Evolutionary conservation across 2,329 filamentous ascomycete species (phyloP).

Genomic region (Phyllosticta citrichinensis): DNA sequence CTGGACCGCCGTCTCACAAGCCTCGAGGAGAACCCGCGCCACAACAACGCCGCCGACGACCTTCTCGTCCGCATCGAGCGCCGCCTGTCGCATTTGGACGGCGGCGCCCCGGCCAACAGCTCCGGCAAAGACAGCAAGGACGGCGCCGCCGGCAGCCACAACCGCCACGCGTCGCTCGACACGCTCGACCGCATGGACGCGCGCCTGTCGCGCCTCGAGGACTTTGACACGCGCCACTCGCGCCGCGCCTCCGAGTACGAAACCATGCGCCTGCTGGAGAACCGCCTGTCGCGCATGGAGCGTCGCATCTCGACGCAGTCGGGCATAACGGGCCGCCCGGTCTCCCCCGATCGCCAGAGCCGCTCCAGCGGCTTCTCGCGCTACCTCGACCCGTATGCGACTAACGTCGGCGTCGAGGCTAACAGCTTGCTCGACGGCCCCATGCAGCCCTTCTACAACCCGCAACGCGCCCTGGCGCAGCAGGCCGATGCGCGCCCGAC

Average conservation of each 20-base stretch:
- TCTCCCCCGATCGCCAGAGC: not conserved
- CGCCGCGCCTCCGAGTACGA: slow-evolving; percentile 1
- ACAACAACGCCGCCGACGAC: not conserved
- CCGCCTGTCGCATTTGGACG: slow-evolving; percentile 3
- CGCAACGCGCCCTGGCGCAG: not conserved
- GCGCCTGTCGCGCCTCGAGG: slow-evolving; percentile 5
- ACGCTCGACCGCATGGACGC: slow-evolving; percentile 10
- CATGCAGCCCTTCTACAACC: not conserved
- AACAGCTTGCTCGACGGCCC: not conserved
- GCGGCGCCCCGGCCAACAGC: not conserved
- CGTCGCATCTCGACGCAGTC: not conserved
- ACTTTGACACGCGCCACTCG: not conserved
- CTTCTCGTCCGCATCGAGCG: slow-evolving; percentile 5
- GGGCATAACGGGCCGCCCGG: not conserved
- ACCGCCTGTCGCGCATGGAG: slow-evolving; percentile 4
- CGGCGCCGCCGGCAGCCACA: not conserved
- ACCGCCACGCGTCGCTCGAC: not conserved
- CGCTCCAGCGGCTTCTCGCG: not conserved
- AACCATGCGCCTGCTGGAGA: slow-evolving; percentile 1
- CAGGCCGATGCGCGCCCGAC: not conserved
- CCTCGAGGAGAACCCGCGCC: slow-evolving; percentile 7
- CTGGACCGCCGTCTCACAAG: slow-evolving; percentile 6
- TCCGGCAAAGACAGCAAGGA: not conserved
- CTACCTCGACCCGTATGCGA: not conserved
- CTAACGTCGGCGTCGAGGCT: not conserved